These are phyloP conservation scores for Psidium guajava DNA, from an alignment of 345 rosid species.

Conservation along the genomic window DNA sequence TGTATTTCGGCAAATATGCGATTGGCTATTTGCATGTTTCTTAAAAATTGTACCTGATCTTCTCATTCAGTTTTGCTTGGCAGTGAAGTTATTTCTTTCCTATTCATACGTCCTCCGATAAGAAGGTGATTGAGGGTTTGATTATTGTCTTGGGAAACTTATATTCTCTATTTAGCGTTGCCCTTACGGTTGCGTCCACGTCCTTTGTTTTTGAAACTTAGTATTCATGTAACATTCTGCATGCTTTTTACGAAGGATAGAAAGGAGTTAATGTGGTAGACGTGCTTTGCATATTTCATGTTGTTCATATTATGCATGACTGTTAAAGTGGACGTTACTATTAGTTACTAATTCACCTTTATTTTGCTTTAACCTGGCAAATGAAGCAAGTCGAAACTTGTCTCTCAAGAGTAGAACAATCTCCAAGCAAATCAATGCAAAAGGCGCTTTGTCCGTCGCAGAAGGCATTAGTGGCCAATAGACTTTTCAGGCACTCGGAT, in stretches of 20 bases:
- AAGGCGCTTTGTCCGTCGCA: constrained; percentile 57
- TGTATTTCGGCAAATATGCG: not conserved
- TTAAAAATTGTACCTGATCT: not conserved
- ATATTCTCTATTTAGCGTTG: not conserved
- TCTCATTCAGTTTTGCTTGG: not conserved
- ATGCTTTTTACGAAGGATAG: not conserved
- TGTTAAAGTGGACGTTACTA: not conserved
- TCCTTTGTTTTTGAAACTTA: not conserved
- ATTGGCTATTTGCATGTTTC: not conserved
- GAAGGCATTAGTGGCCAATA: constrained; percentile 51
- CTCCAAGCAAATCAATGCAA: constrained; percentile 62
- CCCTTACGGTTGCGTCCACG: not conserved
- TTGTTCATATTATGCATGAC: not conserved
- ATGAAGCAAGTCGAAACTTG: constrained; percentile 57
- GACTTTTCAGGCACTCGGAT: constrained; percentile 57
- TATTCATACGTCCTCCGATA: not conserved
- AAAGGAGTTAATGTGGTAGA: not conserved
- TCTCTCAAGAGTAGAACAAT: constrained; percentile 76
- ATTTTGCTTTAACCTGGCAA: not conserved
- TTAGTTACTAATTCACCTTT: not conserved
- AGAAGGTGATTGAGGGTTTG: not conserved
- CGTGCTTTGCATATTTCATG: not conserved
- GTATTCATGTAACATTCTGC: not conserved
- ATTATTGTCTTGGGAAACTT: not conserved
- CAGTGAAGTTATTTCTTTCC: not conserved